Conservation (phyloP, 352 stramenopile species). For the Phytopythium ostracodes region DNA sequence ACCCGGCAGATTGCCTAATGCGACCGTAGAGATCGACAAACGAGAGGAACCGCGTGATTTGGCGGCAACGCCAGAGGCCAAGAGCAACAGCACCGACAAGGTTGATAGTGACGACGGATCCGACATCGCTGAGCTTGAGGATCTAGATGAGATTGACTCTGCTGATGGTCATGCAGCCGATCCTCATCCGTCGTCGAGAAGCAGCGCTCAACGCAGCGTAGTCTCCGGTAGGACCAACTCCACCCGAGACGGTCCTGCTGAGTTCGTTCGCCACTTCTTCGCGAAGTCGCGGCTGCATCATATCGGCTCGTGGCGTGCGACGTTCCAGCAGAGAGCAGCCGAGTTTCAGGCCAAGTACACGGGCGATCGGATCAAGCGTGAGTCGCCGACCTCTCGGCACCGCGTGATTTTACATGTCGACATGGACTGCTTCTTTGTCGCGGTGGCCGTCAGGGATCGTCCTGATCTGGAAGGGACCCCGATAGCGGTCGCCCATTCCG, state of each 20-base stretch:
- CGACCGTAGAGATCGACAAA: too few species aligned
- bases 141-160: neutral
- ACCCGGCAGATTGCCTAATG: neutral
- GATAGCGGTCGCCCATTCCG: slow-evolving; percentile 90
- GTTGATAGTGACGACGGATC: neutral
- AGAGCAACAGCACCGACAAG: neutral
- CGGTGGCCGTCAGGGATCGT: slow-evolving; percentile 84
- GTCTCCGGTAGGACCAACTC: slow-evolving; percentile 38
- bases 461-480: slow-evolving; percentile 71
- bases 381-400: slow-evolving; percentile 25
- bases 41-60: neutral
- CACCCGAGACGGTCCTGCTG: slow-evolving; percentile 55
- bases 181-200: neutral
- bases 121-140: neutral
- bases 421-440: slow-evolving; percentile 98
- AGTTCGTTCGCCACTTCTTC: slow-evolving; percentile 80
- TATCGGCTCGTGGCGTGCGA: slow-evolving; percentile 75
- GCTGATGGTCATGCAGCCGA: neutral
- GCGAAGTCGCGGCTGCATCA: slow-evolving; percentile 83
- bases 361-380: slow-evolving; percentile 31
- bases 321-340: slow-evolving; percentile 60
- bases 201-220: neutral
- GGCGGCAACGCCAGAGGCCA: neutral
- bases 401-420: slow-evolving; percentile 94
- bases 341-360: slow-evolving; percentile 68